Evolutionary conservation across 352 stramenopile genomes (phyloP), one percentile per base, ranked within the genome.

Genomic region (Phytophthora sp.): DNA sequence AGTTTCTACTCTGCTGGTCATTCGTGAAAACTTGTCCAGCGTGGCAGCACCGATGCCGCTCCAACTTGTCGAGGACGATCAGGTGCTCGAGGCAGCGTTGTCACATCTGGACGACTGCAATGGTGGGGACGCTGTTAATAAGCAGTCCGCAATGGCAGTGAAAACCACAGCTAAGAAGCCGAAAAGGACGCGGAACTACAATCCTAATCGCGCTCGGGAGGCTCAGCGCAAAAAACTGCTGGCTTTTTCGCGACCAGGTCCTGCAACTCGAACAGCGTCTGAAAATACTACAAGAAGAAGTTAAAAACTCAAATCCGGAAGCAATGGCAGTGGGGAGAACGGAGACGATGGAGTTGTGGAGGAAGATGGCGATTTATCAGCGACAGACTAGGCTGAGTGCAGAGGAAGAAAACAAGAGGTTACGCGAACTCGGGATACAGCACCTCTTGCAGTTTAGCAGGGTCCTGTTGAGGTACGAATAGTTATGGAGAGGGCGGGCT

Each of bases 201-300:
- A 74, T 53, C 43, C 62, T 34, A 74, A 74, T 39, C 65, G 65
- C 42, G 59, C 65, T 12, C 53, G 65, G 10, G 50, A 61, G 1
- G 24, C 28, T 15, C 58, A 62, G 17, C 21, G 24, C 6, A 50
- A 54, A 23, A 60, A 74, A 23, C 50, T 74, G 4, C 17, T 61
- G 37, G 34, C 39, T 1, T n/a, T 41, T 74, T 17, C 49, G 66
- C 3, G 34, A 38, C n/a, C 32, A 56, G 18, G 54, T 64, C 2
- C 38, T 39, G 1, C 20, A 30, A 23, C 35, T 74, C 10, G 35
- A 66, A 18, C 38, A 55, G 7, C 39, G 56, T 18, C 41, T 74
- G 18, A 15, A 35, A 7, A 17, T 43, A 15, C 17, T 72, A 9
- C 51, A 52, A 8, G 43, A 48, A 17, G 30, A 63, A 4, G 23